Evolutionary conservation across 768 basidiomycete species (phyloP).

Genomic region (Podaxis pistillaris): DNA sequence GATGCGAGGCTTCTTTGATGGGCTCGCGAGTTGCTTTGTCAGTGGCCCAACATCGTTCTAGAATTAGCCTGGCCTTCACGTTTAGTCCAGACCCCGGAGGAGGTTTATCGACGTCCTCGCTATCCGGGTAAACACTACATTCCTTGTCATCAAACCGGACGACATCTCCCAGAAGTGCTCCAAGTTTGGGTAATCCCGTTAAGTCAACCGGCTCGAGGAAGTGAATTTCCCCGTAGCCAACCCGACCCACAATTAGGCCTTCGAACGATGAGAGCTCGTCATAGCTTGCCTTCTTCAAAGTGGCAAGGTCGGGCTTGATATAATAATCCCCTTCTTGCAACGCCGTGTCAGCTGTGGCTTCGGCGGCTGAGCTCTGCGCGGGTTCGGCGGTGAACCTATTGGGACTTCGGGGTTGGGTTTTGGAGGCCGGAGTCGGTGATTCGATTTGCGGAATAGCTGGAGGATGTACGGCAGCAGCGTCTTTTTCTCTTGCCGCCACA

Average conservation of each 20-base stretch:
- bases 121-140: conserved; percentile 91
- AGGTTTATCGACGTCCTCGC: conserved; percentile 82
- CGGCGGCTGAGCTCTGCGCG: conserved; percentile 20
- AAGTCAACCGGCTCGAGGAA: conserved; percentile 83
- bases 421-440: conserved; percentile 16
- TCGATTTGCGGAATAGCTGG: neutral
- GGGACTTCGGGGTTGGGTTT: conserved; percentile 34
- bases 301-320: conserved; percentile 75
- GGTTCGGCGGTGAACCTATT: conserved; percentile 38
- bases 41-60: conserved; percentile 82
- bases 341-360: conserved; percentile 31
- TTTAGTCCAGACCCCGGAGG: conserved; percentile 84
- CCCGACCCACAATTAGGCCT: conserved; percentile 85
- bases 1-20: conserved; percentile 78
- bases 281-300: conserved; percentile 68
- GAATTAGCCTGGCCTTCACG: conserved; percentile 73
- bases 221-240: conserved; percentile 86
- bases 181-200: conserved; percentile 77
- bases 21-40: conserved; percentile 91
- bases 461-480: conserved; percentile 41
- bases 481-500: conserved; percentile 73
- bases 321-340: conserved; percentile 90
- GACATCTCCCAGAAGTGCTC: conserved; percentile 81
- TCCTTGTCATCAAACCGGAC: conserved; percentile 90
- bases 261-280: conserved; percentile 72